Evolutionary conservation across 306 rosid species (phyloP).

Genomic region (Ziziphus jujuba): DNA sequence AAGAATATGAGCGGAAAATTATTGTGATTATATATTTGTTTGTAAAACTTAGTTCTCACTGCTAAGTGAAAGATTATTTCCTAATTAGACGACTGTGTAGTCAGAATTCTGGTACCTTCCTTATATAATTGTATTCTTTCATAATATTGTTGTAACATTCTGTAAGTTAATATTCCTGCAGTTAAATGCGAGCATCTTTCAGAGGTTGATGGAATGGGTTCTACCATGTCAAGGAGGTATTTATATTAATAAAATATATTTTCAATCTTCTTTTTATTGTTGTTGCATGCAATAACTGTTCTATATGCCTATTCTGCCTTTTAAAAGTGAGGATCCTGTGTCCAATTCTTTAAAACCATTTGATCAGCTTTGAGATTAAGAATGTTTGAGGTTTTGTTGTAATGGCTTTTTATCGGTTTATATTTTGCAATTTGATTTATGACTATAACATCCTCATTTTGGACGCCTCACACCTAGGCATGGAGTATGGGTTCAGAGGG

Average conservation of each 20-base stretch:
- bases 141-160: conserved; percentile 1
- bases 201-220: conserved; percentile 75
- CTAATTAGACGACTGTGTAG: too few relatives aligned
- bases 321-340: conserved; percentile 54
- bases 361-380: conserved; percentile 66
- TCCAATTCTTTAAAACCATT: conserved; percentile 66
- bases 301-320: conserved; percentile 30
- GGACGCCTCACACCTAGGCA: too few relatives aligned
- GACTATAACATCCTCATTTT: too few relatives aligned
- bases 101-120: too few relatives aligned
- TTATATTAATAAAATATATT: conserved; percentile 9
- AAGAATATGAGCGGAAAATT: too few relatives aligned
- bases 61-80: too few relatives aligned
- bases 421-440: neutral
- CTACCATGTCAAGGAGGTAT: conserved; percentile 58
- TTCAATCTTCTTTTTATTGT: conserved; percentile 7
- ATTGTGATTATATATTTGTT: too few relatives aligned
- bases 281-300: conserved; percentile 13
- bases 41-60: too few relatives aligned
- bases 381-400: conserved; percentile 38
- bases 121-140: too few relatives aligned
- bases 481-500: too few relatives aligned
- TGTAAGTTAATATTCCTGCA: conserved; percentile 32
- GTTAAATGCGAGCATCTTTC: conserved; percentile 90
- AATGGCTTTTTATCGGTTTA: neutral